A percentile compares a stretch with the other conserved stretches of the same genome.
Conservation (phyloP, 345 rosid species). For the Dipteronia sinensis region DNA sequence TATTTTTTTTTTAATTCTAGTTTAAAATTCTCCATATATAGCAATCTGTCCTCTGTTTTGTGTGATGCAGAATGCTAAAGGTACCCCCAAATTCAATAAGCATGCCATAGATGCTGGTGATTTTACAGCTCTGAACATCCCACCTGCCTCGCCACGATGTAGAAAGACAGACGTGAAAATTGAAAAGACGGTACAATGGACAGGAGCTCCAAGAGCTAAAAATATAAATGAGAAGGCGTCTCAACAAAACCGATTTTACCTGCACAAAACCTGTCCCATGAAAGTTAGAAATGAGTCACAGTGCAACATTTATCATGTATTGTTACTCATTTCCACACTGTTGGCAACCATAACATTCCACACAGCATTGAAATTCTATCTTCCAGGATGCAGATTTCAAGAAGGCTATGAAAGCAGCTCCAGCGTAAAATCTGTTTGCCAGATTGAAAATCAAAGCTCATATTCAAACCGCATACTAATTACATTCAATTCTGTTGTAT, state of each 20-base stretch:
- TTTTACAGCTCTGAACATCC: not conserved
- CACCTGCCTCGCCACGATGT: not conserved
- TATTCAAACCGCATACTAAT: not conserved
- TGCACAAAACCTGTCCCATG: not conserved
- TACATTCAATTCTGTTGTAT: slow-evolving; percentile 8
- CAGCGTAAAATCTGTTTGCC: not conserved
- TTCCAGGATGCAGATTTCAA: not conserved
- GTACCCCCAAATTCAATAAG: not conserved
- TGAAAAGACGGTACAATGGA: not conserved
- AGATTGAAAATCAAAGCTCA: not conserved
- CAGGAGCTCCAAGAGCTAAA: not conserved
- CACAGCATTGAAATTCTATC: not conserved
- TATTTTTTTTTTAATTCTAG: too few species aligned
- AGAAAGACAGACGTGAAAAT: not conserved
- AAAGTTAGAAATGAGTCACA: not conserved
- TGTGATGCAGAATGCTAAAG: not conserved
- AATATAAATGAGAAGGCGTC: not conserved
- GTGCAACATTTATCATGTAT: not conserved
- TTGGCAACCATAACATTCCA: not conserved
- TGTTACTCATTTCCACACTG: not conserved
- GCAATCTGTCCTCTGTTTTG: not conserved
- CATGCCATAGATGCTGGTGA: not conserved
- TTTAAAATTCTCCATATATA: too few species aligned
- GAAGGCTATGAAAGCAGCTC: too few species aligned
- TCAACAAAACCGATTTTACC: not conserved